Conservation (phyloP, 192 early-diverging fungal species). For the Mortierella hygrophila region DNA sequence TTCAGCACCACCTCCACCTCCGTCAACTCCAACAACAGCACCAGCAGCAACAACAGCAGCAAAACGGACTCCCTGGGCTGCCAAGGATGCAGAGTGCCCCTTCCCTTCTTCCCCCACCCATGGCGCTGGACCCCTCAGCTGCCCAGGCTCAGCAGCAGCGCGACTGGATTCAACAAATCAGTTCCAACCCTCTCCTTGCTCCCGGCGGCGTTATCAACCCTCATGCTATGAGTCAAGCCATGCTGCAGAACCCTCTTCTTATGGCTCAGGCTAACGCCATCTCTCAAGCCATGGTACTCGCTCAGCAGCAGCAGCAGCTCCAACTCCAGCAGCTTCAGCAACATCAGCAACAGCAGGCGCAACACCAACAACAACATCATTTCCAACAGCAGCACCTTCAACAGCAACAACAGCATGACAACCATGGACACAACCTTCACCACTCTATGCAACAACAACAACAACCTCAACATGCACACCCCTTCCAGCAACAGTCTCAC, state of each 20-base stretch:
- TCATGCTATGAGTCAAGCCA: slow-evolving; percentile 30
- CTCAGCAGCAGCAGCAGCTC: slow-evolving; percentile 34
- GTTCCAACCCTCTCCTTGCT: slow-evolving; percentile 19
- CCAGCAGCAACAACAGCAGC: slow-evolving; percentile 41
- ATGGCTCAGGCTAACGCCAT: slow-evolving; percentile 33
- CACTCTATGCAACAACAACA: slow-evolving; percentile 24
- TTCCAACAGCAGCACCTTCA: slow-evolving; percentile 19
- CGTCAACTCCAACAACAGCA: slow-evolving; percentile 52
- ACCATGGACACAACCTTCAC: slow-evolving; percentile 4
- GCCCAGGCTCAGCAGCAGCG: slow-evolving; percentile 29
- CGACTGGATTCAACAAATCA: slow-evolving; percentile 28
- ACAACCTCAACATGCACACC: slow-evolving; percentile 1
- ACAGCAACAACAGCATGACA: slow-evolving; percentile 27
- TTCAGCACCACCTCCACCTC: slow-evolving; percentile 52
- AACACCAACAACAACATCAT: slow-evolving; percentile 17
- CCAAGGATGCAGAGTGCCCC: slow-evolving; percentile 3
- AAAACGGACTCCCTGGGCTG: slow-evolving; percentile 13
- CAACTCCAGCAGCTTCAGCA: slow-evolving; percentile 29
- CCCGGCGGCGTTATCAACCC: slow-evolving; percentile 28
- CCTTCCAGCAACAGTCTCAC: slow-evolving; percentile 5
- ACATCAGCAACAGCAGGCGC: slow-evolving; percentile 29
- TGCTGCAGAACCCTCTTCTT: slow-evolving; percentile 30
- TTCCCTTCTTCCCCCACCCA: neutral
- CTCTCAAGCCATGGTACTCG: slow-evolving; percentile 32
- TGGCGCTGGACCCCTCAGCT: slow-evolving; percentile 12